Evolutionary conservation across 768 basidiomycete species (phyloP), one percentile per base, ranked within the genome.

Genomic region (Podaxis rugospora): DNA sequence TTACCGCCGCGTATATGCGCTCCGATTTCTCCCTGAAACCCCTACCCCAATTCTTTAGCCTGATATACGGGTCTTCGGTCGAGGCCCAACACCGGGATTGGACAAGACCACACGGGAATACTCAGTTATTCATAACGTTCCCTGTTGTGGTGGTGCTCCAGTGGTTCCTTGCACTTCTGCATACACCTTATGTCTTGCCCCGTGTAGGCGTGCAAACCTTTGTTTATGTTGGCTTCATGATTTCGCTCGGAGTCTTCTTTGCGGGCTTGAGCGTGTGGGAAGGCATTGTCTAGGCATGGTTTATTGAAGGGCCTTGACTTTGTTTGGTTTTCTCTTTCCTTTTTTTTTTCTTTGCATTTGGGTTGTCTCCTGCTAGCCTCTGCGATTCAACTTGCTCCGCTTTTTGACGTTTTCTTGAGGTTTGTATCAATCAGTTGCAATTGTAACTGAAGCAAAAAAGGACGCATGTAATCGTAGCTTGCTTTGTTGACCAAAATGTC

Each of bases 131-230:
- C 28, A 66, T 80, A 35, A 79, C 81, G 0, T 71, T 82, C 47
- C 76, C 80, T 7, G 44, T 78, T 1, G 71, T 84, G 28, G 63
- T 83, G 28, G 32, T 76, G 5, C 68, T 87, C 13, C 87, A 90
- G 55, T 74, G 79, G 7, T 66, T 78, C 32, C 80, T 93, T 21
- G 75, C 83, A 2, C 72, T 88, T 16, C 76, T 92, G 56, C 88
- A 92, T 64, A 85, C 88, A 0, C 83, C 89, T 1, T 72, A 79
- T 55, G 74, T 91, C 28, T 78, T 93, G 11, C 88, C 90, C 0
- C 79, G 82, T 42, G 81, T 93, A 27, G 92, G 92, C 5, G 80
- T 92, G 28, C 92, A 90, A 54, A 84, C 84, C 0, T 87, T 86
- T 35, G 90, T 89, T 25, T 94, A 92, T 71, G 76, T 86, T 9